These are phyloP conservation scores for Flaveria linearis DNA, from an alignment of 129 eudicot species.

Conservation along the genomic window DNA sequence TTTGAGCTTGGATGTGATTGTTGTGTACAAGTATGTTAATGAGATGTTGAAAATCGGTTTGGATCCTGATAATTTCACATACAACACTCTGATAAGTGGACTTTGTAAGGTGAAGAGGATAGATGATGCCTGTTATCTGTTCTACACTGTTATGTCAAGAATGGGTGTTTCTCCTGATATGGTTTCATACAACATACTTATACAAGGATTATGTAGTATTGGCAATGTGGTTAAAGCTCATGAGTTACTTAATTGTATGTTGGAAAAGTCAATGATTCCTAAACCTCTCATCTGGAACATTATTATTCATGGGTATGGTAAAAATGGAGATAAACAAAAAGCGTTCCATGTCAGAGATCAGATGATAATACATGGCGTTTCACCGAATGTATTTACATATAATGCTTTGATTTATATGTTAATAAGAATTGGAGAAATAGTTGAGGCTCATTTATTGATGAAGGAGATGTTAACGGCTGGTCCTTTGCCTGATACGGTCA, in stretches of 20 bases:
- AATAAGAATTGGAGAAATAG: constrained; percentile 41
- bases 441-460: constrained; percentile 49
- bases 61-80: constrained; percentile 60
- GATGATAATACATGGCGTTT: constrained; percentile 58
- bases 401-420: constrained; percentile 63
- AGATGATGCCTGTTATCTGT: constrained; percentile 62
- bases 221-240: constrained; percentile 54
- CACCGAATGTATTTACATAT: constrained; percentile 66
- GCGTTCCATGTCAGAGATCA: constrained; percentile 47
- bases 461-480: constrained; percentile 55
- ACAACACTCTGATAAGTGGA: constrained; percentile 55
- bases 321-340: constrained; percentile 42
- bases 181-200: constrained; percentile 56
- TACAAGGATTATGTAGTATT: constrained; percentile 56
- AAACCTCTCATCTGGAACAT: constrained; percentile 60
- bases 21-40: constrained; percentile 49
- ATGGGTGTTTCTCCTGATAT: constrained; percentile 65
- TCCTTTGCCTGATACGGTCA: constrained; percentile 62
- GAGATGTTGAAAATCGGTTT: constrained; percentile 73
- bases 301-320: constrained; percentile 66
- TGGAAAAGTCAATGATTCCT: constrained; percentile 60
- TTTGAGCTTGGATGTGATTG: constrained; percentile 37
- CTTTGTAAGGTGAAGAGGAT: constrained; percentile 51
- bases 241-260: constrained; percentile 49
- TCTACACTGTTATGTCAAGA: constrained; percentile 51